phyloP scores from a whole-genome alignment of 2,329 filamentous ascomycete species.

The Neofusicoccum kwambonambiense region DNA sequence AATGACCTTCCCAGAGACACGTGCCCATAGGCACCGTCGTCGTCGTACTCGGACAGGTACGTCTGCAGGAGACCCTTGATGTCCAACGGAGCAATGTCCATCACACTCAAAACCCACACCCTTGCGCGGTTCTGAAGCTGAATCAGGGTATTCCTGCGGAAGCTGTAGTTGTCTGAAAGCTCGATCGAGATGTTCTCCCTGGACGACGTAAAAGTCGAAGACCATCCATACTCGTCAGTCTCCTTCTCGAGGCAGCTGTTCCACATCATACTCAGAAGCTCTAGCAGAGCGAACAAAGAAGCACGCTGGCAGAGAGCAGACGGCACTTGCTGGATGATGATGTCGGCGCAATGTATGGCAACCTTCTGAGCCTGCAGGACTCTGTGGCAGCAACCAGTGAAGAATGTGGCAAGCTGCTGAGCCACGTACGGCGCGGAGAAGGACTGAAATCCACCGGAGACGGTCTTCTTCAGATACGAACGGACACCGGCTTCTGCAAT shows the following conservation, averaged over 20 bases:
- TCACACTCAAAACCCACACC: constrained; percentile 74
- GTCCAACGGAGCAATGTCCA: constrained; percentile 85
- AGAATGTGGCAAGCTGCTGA: constrained; percentile 78
- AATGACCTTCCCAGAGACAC: constrained; percentile 92
- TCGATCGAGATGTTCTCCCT: constrained; percentile 79
- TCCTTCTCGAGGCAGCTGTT: constrained; percentile 90
- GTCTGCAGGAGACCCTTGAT: constrained; percentile 92
- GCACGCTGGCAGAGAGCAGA: constrained; percentile 87
- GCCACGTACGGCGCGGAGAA: constrained; percentile 94
- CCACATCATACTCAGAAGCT: constrained; percentile 94
- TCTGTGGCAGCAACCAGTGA: constrained; percentile 88
- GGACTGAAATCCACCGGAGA: constrained; percentile 67
- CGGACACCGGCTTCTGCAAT: constrained; percentile 70
- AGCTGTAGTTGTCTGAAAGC: constrained; percentile 87
- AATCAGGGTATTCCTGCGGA: constrained; percentile 76
- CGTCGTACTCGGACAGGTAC: constrained; percentile 91
- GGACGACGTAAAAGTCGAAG: constrained; percentile 73
- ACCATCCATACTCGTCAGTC: constrained; percentile 88
- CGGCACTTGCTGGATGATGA: constrained; percentile 79
- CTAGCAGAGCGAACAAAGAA: constrained; percentile 88
- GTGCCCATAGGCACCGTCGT: constrained; percentile 87
- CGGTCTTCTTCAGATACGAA: constrained; percentile 73
- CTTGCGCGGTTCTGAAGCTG: constrained; percentile 74
- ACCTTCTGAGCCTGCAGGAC: constrained; percentile 89
- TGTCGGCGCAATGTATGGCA: constrained; percentile 78